phyloP scores from a whole-genome alignment of 2,329 filamentous ascomycete genomes.

The Cyphellophora attinorum region DNA sequence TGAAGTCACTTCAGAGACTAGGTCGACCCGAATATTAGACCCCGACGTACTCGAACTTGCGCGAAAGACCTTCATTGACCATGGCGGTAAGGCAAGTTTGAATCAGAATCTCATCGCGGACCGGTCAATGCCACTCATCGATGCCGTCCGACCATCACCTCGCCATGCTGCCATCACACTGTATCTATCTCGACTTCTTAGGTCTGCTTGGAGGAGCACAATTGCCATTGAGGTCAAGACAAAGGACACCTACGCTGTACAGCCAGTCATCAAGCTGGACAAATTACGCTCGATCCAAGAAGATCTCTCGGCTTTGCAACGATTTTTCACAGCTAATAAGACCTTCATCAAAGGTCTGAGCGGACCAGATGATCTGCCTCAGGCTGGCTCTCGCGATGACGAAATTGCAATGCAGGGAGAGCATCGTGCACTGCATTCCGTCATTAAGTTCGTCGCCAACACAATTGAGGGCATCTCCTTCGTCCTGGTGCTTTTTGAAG shows the following conservation, averaged over 20 bases:
- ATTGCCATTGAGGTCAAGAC: slow-evolving; percentile 54
- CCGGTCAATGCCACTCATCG: slow-evolving; percentile 55
- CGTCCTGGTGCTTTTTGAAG: slow-evolving; percentile 87
- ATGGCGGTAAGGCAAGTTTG: slow-evolving; percentile 76
- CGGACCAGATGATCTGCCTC: slow-evolving; percentile 76
- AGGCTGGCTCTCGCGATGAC: slow-evolving; percentile 72
- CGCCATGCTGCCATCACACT: slow-evolving; percentile 80
- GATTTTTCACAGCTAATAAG: slow-evolving; percentile 80
- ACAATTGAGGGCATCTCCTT: slow-evolving; percentile 97
- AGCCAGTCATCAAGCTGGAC: slow-evolving; percentile 53
- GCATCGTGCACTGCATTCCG: slow-evolving; percentile 79
- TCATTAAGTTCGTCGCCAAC: slow-evolving; percentile 76
- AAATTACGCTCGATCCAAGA: slow-evolving; percentile 73
- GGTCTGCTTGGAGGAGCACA: slow-evolving; percentile 74
- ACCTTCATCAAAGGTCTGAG: slow-evolving; percentile 87
- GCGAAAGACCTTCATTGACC: slow-evolving; percentile 80
- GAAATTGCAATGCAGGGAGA: slow-evolving; percentile 89
- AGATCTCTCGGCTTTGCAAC: slow-evolving; percentile 65
- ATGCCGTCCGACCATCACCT: slow-evolving; percentile 78
- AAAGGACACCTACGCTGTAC: slow-evolving; percentile 53
- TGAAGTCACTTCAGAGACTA: slow-evolving; percentile 63
- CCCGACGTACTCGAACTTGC: slow-evolving; percentile 79
- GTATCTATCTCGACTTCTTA: slow-evolving; percentile 79
- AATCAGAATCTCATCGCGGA: slow-evolving; percentile 64
- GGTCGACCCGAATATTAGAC: slow-evolving; percentile 64